Evolutionary conservation across 2,329 filamentous ascomycete species (phyloP), one percentile per base, ranked within the genome.

Genomic region (Arthrobotrys sphaeroides): DNA sequence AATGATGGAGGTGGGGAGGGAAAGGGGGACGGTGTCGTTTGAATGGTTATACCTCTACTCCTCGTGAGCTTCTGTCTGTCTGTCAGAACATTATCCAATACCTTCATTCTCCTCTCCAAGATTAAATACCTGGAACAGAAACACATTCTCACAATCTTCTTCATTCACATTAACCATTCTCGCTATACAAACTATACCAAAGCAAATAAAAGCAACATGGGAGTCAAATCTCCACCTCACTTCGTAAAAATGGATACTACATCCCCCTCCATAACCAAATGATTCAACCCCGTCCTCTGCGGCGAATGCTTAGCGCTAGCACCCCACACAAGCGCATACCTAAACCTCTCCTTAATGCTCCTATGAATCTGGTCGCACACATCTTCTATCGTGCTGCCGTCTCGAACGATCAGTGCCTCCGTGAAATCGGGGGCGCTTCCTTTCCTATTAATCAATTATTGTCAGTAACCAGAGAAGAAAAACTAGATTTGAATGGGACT

Each of bases 271-370:
- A 20, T 20, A 10, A 99, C 94, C 10, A 88, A 80, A 85, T 99
- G 95, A 5, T 88, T 86, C 80, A 99, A 83, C 0, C 95, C 96
- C 38, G 97, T 94, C 77, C 95, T 86, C 85, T 99, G 95, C 36
- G 96, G 95, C 36, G 98, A 87, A 85, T 99, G 96, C 80, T 93
- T 89, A 36, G 95, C 95, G 83, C 94, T 98, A 16, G 94, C 94
- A 3, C 95, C 95, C 96, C 96, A 99, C 0, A 99, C 95, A 78
- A 98, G 84, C 2, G 95, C 96, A 84, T 98, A 97, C 86, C 98
- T 99, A 87, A 98, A 99, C 3, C 93, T 97, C 77, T 99, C 96
- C 88, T 98, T 99, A 78, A 99, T 85, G 24, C 89, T 95, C 77
- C 95, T 87, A 84, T 99, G 95, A 79, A 99, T 91, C 80, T 92